Evolutionary conservation across 768 basidiomycete genomes (phyloP).

Genomic region (Lactarius trivialis): DNA sequence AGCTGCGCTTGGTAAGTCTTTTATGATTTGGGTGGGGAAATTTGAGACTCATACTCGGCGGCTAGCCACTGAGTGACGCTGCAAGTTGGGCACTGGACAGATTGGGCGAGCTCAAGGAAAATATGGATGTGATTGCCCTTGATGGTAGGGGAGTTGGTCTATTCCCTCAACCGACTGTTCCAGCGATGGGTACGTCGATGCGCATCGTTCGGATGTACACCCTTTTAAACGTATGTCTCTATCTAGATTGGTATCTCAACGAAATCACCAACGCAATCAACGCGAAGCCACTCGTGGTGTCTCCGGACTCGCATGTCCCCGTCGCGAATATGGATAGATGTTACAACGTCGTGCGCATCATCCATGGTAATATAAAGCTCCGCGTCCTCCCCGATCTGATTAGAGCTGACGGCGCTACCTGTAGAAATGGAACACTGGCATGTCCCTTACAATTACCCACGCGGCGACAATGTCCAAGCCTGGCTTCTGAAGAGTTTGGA

Average conservation of each 20-base stretch:
- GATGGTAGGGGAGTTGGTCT: background rate
- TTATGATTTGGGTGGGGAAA: background rate
- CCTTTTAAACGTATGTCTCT: background rate
- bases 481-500: conserved; percentile 34
- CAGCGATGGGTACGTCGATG: conserved; percentile 3
- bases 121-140: background rate
- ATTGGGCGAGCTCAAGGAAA: conserved; percentile 6
- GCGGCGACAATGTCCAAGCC: conserved; percentile 31
- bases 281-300: background rate
- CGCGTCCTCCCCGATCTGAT: background rate
- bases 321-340: conserved; percentile 14
- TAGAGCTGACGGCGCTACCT: background rate
- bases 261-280: background rate
- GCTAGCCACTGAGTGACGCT: conserved; percentile 7
- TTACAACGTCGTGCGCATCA: background rate
- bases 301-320: background rate
- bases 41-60: background rate
- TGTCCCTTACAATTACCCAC: conserved; percentile 36
- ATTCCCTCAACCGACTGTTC: conserved; percentile 13
- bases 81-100: conserved; percentile 1
- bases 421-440: conserved; percentile 45
- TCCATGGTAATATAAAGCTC: conserved; percentile 5
- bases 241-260: conserved; percentile 11
- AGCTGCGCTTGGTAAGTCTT: background rate
- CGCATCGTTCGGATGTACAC: too few species aligned